Conservation (phyloP, 768 basidiomycete genomes). For the Trametes cubensis region DNA sequence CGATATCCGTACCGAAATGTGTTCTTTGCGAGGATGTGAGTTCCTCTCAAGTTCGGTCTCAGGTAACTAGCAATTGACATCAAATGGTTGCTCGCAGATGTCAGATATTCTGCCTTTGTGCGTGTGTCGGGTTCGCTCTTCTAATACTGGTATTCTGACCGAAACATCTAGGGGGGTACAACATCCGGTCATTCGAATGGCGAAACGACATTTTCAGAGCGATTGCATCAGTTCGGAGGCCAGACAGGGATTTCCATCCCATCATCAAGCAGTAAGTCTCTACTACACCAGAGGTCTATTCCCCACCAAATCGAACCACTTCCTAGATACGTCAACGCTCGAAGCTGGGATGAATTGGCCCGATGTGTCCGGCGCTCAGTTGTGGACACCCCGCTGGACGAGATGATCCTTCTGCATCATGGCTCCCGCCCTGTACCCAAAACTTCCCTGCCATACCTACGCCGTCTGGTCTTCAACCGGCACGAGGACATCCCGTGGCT, state of each 20-base stretch:
- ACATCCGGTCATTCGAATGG: not conserved
- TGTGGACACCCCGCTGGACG: constrained; percentile 29
- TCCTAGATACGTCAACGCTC: constrained; percentile 28
- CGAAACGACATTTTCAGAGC: constrained; percentile 2
- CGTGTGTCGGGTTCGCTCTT: constrained; percentile 26
- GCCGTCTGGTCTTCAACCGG: constrained; percentile 35
- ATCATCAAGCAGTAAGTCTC: constrained; percentile 9
- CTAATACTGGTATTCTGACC: not conserved
- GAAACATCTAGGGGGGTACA: constrained; percentile 12
- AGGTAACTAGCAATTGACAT: not conserved
- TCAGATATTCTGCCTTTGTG: constrained; percentile 50
- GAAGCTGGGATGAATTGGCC: constrained; percentile 34
- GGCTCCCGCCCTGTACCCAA: not conserved
- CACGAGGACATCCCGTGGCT: constrained; percentile 37
- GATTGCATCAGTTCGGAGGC: not conserved
- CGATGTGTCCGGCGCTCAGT: constrained; percentile 29
- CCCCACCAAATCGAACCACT: not conserved
- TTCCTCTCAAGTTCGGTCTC: not conserved
- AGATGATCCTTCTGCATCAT: constrained; percentile 31
- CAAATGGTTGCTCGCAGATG: constrained; percentile 39
- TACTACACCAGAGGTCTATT: not conserved
- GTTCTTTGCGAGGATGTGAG: constrained; percentile 55
- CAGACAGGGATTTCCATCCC: not conserved
- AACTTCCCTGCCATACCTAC: constrained; percentile 20
- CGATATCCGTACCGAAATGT: constrained; percentile 28